Evolutionary conservation across 2,329 filamentous ascomycete genomes (phyloP).

Genomic region (Cladosporium velox): DNA sequence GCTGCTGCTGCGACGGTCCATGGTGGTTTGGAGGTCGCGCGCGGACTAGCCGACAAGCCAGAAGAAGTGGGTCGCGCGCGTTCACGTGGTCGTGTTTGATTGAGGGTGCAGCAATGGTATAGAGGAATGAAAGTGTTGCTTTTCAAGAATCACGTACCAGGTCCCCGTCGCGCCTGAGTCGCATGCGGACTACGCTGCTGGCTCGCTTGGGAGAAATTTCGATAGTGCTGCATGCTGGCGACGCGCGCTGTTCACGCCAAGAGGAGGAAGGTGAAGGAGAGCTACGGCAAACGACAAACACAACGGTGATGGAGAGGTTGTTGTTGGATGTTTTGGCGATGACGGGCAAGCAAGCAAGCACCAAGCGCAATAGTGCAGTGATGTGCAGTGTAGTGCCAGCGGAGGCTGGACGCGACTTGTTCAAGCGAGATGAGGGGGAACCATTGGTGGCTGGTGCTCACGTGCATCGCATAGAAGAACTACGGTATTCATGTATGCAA

Average conservation of each 20-base stretch:
- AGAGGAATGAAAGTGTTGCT: not conserved
- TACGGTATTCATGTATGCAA: not conserved
- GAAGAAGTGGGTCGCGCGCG: conserved; percentile 3
- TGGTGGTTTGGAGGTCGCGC: conserved; percentile 8
- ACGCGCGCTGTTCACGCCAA: conserved; percentile 22
- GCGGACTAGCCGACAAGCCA: conserved; percentile 11
- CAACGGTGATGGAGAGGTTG: not conserved
- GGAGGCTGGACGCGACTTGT: conserved; percentile 5
- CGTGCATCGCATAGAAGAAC: not conserved
- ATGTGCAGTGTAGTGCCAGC: conserved; percentile 8
- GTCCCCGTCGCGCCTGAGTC: conserved; percentile 43
- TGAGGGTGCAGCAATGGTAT: not conserved
- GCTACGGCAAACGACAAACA: conserved; percentile 13
- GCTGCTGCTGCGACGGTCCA: conserved; percentile 18
- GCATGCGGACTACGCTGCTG: conserved; percentile 34
- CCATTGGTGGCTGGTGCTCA: not conserved
- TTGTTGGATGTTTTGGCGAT: not conserved
- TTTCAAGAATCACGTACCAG: conserved; percentile 41
- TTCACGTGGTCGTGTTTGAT: not conserved
- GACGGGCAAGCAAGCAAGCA: not conserved
- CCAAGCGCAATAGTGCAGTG: conserved; percentile 4
- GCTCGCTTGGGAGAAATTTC: conserved; percentile 46
- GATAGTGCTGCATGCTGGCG: conserved; percentile 49
- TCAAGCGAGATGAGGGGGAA: conserved; percentile 11
- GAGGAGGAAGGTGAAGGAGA: conserved; percentile 15